Percentiles rank a stretch among this genome's conserved stretches.
Conservation (phyloP, 345 rosid species). For the Passiflora organensis region DNA sequence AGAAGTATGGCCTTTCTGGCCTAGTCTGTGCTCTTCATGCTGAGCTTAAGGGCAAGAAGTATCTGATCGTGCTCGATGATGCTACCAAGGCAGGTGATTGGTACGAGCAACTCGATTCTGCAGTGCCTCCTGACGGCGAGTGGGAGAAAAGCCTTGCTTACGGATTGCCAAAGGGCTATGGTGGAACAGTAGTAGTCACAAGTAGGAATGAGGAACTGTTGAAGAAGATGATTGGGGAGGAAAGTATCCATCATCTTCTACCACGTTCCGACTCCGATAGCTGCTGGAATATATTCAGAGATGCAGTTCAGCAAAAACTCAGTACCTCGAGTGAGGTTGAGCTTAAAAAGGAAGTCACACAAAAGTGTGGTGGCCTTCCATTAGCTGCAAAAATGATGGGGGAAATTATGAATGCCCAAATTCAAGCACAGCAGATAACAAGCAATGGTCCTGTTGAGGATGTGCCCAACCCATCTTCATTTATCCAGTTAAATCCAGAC, state of each 20-base stretch:
- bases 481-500: too few relatives aligned
- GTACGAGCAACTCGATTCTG: conserved; percentile 20
- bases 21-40: conserved; percentile 34
- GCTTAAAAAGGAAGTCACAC: conserved; percentile 23
- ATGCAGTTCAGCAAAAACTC: conserved; percentile 7
- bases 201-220: conserved; percentile 31
- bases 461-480: too few relatives aligned
- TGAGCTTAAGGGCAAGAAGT: conserved; percentile 40
- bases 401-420: conserved; percentile 5
- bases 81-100: conserved; percentile 23
- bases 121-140: conserved; percentile 1
- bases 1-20: conserved; percentile 12
- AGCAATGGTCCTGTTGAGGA: too few relatives aligned
- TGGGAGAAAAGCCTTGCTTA: conserved; percentile 31
- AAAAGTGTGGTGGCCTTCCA: conserved; percentile 46
- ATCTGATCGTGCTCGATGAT: conserved; percentile 47
- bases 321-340: not conserved
- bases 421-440: too few relatives aligned
- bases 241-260: conserved; percentile 26
- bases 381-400: conserved; percentile 33
- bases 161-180: conserved; percentile 49
- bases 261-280: conserved; percentile 23
- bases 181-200: conserved; percentile 46
- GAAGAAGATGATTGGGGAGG: conserved; percentile 40
- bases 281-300: conserved; percentile 34